Evolutionary conservation across 768 basidiomycete genomes (phyloP).

Genomic region (Leccinum rimulosum): DNA sequence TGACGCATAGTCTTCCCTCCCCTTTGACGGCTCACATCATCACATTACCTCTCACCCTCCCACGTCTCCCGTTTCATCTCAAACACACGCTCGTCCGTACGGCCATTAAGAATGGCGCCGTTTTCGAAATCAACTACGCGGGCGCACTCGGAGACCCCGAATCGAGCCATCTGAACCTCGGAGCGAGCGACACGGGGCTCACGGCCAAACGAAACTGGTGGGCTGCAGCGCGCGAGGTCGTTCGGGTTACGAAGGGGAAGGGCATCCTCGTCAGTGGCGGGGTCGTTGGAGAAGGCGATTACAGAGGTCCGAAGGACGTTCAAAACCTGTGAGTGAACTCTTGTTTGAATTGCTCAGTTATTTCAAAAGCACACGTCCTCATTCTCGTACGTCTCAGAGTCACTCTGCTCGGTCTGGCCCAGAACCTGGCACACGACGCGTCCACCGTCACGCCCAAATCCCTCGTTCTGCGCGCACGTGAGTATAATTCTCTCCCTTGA

Average conservation of each 20-base stretch:
- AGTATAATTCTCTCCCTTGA: constrained; percentile 27
- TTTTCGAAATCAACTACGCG: constrained; percentile 79
- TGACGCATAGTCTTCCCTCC: constrained; percentile 76
- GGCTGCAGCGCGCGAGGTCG: constrained; percentile 73
- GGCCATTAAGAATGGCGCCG: constrained; percentile 77
- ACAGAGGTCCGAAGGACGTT: constrained; percentile 71
- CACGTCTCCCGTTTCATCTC: constrained; percentile 75
- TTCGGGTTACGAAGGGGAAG: constrained; percentile 78
- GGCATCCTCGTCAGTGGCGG: constrained; percentile 73
- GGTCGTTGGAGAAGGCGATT: constrained; percentile 54
- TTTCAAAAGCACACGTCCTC: background rate
- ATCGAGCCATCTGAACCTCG: constrained; percentile 40
- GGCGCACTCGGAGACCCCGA: constrained; percentile 68
- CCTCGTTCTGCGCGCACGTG: constrained; percentile 70
- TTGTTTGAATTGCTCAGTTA: background rate
- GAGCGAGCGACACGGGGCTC: constrained; percentile 50
- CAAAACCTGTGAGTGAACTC: constrained; percentile 63
- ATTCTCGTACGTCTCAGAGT: constrained; percentile 42
- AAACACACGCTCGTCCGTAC: constrained; percentile 82
- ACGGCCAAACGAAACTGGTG: constrained; percentile 79
- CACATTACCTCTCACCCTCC: constrained; percentile 70
- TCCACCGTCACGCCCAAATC: constrained; percentile 62
- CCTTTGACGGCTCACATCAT: constrained; percentile 80
- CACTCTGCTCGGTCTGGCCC: constrained; percentile 62
- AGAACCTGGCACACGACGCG: constrained; percentile 65